These are phyloP conservation scores for Nepenthes alata DNA, from an alignment of 179 eudicot genomes.

Conservation along the genomic window DNA sequence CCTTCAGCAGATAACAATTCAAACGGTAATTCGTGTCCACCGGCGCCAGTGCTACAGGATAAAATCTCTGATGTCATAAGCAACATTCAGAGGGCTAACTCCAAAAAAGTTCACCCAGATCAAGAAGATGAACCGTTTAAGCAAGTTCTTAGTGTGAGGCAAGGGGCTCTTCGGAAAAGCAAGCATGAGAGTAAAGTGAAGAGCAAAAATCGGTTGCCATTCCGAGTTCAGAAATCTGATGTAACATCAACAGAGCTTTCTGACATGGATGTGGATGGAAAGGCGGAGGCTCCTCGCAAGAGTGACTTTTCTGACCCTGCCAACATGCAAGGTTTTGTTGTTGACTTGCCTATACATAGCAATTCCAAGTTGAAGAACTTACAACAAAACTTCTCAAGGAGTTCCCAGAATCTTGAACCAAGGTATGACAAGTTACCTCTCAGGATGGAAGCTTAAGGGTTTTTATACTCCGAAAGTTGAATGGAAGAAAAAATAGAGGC, in stretches of 20 bases:
- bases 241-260: constrained; percentile 21
- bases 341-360: constrained; percentile 19
- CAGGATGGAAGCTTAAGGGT: neutral
- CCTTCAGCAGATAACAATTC: constrained; percentile 21
- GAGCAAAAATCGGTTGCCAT: constrained; percentile 34
- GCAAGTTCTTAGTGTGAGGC: constrained; percentile 45
- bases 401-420: constrained; percentile 59
- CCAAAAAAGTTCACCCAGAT: constrained; percentile 26
- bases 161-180: constrained; percentile 38
- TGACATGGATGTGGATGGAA: constrained; percentile 23
- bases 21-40: constrained; percentile 14
- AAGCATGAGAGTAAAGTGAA: constrained; percentile 48
- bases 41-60: constrained; percentile 19
- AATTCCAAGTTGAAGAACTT: constrained; percentile 30
- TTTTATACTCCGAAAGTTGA: too few species aligned
- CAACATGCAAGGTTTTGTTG: constrained; percentile 33
- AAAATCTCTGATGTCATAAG: constrained; percentile 23
- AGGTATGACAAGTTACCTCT: constrained; percentile 34
- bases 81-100: constrained; percentile 22
- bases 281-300: constrained; percentile 41
- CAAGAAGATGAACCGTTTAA: constrained; percentile 48
- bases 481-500: too few species aligned
- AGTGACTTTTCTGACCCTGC: constrained; percentile 55
- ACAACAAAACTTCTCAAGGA: constrained; percentile 32
- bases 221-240: constrained; percentile 33